phyloP scores from a whole-genome alignment of 148 eudicot species.

The Nepenthes mirabilis region DNA sequence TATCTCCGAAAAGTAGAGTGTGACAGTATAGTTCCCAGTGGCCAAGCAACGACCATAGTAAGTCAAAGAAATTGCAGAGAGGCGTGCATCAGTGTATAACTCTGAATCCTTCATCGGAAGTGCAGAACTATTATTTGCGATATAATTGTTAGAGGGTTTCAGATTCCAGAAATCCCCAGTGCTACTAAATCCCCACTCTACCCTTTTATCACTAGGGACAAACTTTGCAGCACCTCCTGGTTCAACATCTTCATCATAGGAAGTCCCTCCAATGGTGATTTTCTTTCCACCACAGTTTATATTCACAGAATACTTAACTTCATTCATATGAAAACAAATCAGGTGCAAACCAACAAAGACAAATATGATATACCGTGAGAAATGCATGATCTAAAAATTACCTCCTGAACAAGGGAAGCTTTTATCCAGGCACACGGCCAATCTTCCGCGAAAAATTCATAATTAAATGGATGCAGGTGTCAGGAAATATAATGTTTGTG shows the following conservation, averaged over 20 bases:
- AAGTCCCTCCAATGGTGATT: slow-evolving; percentile 19
- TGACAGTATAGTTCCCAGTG: slow-evolving; percentile 50
- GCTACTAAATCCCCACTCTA: slow-evolving; percentile 50
- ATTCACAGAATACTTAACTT: slow-evolving; percentile 35
- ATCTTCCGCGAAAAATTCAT: slow-evolving; percentile 10
- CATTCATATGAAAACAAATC: background rate
- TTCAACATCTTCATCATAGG: slow-evolving; percentile 33
- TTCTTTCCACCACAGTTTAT: slow-evolving; percentile 58
- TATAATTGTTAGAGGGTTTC: slow-evolving; percentile 3
- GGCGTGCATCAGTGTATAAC: slow-evolving; percentile 41
- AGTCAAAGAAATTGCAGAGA: slow-evolving; percentile 52
- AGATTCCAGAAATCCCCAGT: slow-evolving; percentile 35
- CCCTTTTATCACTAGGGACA: slow-evolving; percentile 7
- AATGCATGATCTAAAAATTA: background rate
- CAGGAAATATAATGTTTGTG: too few species aligned
- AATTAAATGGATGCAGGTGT: too few species aligned
- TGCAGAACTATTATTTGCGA: slow-evolving; percentile 11
- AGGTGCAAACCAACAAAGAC: background rate
- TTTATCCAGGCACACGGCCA: slow-evolving; percentile 16
- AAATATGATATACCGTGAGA: background rate
- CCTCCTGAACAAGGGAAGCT: slow-evolving; percentile 19
- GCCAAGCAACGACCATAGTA: slow-evolving; percentile 61
- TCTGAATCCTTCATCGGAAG: slow-evolving; percentile 19
- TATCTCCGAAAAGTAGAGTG: slow-evolving; percentile 55
- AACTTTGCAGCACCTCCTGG: slow-evolving; percentile 29